Percentiles rank a stretch among this genome's conserved stretches.
Evolutionary conservation across 768 basidiomycete genomes (phyloP).

Genomic region (Glaciozyma antarctica): DNA sequence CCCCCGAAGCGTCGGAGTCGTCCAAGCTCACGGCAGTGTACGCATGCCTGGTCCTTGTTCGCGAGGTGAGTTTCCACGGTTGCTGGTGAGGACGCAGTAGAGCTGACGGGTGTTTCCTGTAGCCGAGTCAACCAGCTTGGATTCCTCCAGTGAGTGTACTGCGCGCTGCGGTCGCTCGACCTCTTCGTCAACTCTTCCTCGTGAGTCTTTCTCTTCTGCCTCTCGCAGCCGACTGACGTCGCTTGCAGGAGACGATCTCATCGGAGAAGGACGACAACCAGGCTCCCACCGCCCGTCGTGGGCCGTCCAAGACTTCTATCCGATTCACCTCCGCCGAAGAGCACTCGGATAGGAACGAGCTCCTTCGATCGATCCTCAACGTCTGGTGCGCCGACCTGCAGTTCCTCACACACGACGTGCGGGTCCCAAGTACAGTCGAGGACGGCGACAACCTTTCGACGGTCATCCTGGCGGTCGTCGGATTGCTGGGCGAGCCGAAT

Average conservation of each 20-base stretch:
- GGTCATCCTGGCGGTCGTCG: neutral
- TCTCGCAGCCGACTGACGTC: neutral
- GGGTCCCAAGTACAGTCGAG: neutral
- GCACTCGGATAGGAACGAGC: constrained; percentile 47
- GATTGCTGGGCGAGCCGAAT: neutral
- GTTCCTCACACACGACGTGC: constrained; percentile 48
- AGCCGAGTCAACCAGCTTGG: neutral
- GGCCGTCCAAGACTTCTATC: no score
- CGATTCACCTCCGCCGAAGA: neutral
- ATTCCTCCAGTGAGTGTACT: neutral
- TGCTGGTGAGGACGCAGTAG: neutral
- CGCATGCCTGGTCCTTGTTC: neutral
- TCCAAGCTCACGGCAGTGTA: neutral
- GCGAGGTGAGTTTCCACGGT: neutral
- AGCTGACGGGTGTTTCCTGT: neutral
- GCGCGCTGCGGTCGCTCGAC: neutral
- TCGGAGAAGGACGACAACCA: neutral
- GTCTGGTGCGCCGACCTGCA: constrained; percentile 54
- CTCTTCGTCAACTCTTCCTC: neutral
- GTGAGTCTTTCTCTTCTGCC: neutral
- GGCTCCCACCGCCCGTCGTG: neutral
- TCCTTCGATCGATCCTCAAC: constrained; percentile 59
- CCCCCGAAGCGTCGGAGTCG: neutral
- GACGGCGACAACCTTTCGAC: no score
- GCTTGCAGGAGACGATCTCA: neutral